phyloP scores from a whole-genome alignment of 495 filamentous ascomycete species.

The Sordaria brevicollis region DNA sequence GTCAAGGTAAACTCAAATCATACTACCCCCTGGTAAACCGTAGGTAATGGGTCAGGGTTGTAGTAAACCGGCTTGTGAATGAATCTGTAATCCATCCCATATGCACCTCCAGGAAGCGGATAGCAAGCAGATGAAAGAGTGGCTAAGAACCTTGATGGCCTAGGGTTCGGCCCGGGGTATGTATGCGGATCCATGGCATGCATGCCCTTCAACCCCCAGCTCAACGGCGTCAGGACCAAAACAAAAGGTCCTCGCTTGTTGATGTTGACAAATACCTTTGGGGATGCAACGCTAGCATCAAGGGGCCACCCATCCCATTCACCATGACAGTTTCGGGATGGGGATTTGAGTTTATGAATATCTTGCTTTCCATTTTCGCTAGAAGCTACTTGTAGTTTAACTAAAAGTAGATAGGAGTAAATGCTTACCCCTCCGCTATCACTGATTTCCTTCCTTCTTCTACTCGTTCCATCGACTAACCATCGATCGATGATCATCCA shows the following conservation, averaged over 20 bases:
- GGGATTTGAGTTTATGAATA: background rate
- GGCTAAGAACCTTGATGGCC: background rate
- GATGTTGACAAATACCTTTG: background rate
- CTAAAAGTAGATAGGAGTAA: background rate
- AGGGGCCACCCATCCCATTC: background rate
- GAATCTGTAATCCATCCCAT: too few relatives aligned
- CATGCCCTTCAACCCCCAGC: background rate
- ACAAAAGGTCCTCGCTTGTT: background rate
- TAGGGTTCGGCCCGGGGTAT: background rate
- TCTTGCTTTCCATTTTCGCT: background rate
- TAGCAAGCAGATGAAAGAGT: too few relatives aligned
- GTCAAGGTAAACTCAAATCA: too few relatives aligned
- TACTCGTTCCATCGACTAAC: too few relatives aligned
- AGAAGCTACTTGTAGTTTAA: too few relatives aligned
- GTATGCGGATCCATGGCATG: background rate
- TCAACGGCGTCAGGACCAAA: background rate
- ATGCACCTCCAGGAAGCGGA: too few relatives aligned
- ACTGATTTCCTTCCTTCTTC: background rate
- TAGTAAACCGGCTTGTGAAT: too few relatives aligned
- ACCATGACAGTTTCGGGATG: background rate
- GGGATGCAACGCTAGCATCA: background rate
- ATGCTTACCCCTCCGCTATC: background rate
- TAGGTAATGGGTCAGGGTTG: too few relatives aligned
- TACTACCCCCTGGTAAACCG: too few relatives aligned
- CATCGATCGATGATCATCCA: too few relatives aligned